Evolutionary conservation across 371 early-diverging fungal species (phyloP).

Genomic region (Mortierella polycephala): DNA sequence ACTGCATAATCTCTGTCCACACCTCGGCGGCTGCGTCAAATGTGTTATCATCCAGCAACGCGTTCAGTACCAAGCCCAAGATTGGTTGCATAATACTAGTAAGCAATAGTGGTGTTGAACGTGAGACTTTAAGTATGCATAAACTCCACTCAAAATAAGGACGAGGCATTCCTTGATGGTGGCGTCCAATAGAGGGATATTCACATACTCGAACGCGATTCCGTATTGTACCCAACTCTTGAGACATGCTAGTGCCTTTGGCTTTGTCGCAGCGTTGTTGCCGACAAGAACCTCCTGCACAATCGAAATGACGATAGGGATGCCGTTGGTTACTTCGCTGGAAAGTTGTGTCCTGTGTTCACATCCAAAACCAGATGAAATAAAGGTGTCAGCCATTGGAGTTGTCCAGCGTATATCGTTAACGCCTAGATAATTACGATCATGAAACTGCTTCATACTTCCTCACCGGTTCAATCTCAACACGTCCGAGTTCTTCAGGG

Average conservation of each 20-base stretch:
- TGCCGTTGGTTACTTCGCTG: conserved; percentile 60
- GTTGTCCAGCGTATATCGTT: not conserved
- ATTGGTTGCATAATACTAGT: conserved; percentile 57
- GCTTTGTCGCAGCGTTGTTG: conserved; percentile 51
- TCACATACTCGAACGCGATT: conserved; percentile 63
- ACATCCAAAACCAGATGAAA: not conserved
- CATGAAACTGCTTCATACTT: conserved; percentile 52
- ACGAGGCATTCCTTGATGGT: too few species aligned
- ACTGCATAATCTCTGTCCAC: conserved; percentile 66
- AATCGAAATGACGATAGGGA: conserved; percentile 60
- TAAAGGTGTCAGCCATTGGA: not conserved
- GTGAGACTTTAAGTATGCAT: too few species aligned
- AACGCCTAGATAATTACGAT: not conserved
- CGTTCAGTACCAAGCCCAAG: conserved; percentile 57
- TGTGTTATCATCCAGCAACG: conserved; percentile 57
- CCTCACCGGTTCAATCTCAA: conserved; percentile 61
- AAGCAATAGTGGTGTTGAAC: not conserved
- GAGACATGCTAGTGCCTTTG: conserved; percentile 64
- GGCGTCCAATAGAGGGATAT: too few species aligned
- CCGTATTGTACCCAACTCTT: conserved; percentile 77
- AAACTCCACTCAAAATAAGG: too few species aligned
- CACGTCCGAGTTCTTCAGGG: conserved; percentile 79
- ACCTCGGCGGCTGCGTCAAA: conserved; percentile 66
- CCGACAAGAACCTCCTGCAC: conserved; percentile 52
- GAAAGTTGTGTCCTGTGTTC: conserved; percentile 55